Evolutionary conservation across 106 monocot genomes (phyloP), one percentile per base, ranked within the genome.

Genomic region (Allium sativum): DNA sequence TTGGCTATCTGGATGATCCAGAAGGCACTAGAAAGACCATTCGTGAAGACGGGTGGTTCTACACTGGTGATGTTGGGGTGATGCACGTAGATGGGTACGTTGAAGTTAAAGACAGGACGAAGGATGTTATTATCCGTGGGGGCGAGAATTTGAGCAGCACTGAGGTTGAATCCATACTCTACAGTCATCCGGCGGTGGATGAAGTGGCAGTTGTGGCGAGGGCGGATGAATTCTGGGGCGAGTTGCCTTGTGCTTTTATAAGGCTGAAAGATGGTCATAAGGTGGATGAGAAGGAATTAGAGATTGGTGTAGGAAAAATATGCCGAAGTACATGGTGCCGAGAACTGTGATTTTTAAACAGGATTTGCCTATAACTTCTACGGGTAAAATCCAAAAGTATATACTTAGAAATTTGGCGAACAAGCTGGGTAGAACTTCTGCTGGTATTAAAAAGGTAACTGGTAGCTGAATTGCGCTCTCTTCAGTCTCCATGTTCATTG

Each of bases 311-410:
- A 69, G 85, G 59, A 68, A 79, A 50, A 72, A 59, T 62, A 52
- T 90, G 72, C 72, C 90, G 48, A 66, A 56, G 22, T 83, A 66
- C 72, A 88, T 83, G 83, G 80, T 75, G 63, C 88, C 88, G 10
- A 83, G 75, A 75, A 77, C 74, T 55, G 83, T 83, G 64, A 66
- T 82, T 20, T 73, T 87, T 50, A 65, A 16, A 57, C 62, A 71
- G 46, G 79, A 85, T 61, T 21, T 85, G 52, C 85, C 85, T 43
- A 85, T 74, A 72, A 85, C 81, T 1, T 85, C 78, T 3, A 81
- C 85, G n/a, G 85, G 85, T 43, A 85, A 85, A 65, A 72, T 85
- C 18, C 80, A 81, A 61, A 81, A 85, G 72, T 78, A 61, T 21
- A 52, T 66, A 18, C 59, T 81, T 7, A 64, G 85, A 47, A 64